Evolutionary conservation across 1,284 basidiomycete species (phyloP).

Genomic region (Apiotrichum sp.): DNA sequence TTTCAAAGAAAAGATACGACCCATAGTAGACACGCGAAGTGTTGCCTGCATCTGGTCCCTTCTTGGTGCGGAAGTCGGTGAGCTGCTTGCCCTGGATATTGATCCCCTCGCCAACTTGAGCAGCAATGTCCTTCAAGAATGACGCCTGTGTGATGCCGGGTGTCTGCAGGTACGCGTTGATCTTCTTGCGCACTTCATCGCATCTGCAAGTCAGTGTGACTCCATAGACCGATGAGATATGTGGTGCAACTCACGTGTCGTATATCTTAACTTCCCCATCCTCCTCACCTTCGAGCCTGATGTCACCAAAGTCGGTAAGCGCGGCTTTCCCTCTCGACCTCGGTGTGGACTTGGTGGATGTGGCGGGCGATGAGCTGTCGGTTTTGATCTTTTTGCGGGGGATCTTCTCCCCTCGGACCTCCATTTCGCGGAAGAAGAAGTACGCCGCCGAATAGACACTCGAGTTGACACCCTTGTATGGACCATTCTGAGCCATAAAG

Average conservation of each 20-base stretch:
- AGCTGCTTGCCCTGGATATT: conserved; percentile 10
- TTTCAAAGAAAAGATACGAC: conserved; percentile 9
- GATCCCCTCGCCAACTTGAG: conserved; percentile 8
- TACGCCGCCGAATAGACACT: neutral
- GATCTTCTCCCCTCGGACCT: neutral
- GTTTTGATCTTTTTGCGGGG: conserved; percentile 1
- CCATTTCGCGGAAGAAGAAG: conserved; percentile 4
- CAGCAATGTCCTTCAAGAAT: conserved; percentile 7
- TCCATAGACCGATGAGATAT: neutral
- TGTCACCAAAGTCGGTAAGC: conserved; percentile 2
- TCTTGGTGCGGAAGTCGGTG: conserved; percentile 5
- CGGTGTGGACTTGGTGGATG: neutral
- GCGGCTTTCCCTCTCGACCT: neutral
- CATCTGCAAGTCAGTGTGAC: neutral
- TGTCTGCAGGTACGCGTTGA: conserved; percentile 1
- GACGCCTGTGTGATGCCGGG: conserved; percentile 1
- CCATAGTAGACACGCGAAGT: conserved; percentile 8
- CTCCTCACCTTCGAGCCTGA: conserved; percentile 1
- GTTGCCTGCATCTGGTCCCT: neutral
- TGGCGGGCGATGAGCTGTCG: neutral
- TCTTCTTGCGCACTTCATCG: conserved; percentile 3
- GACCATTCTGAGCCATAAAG: conserved; percentile 3
- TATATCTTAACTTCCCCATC: neutral
- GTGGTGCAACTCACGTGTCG: neutral
- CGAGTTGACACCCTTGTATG: neutral